Conservation (phyloP, 768 basidiomycete species). For the Auriscalpium microsporum region DNA sequence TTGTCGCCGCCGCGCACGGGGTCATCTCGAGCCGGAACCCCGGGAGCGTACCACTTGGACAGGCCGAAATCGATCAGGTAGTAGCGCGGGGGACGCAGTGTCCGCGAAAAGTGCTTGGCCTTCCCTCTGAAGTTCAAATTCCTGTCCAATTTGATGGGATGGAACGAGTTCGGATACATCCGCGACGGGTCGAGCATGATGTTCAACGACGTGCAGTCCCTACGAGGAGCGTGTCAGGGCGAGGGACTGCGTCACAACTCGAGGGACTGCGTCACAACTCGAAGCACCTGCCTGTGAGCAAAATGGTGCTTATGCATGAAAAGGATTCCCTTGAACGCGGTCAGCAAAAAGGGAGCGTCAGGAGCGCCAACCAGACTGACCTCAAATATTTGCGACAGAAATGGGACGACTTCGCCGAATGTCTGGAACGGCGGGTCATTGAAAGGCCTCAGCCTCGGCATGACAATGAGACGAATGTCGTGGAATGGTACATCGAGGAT, state of each 20-base stretch:
- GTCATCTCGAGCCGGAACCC: constrained; percentile 1
- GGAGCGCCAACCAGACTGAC: constrained; percentile 6
- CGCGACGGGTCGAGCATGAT: not conserved
- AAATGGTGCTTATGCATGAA: not conserved
- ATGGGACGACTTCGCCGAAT: constrained; percentile 26
- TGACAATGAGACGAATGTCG: constrained; percentile 20
- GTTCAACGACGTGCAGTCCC: not conserved
- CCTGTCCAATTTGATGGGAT: not conserved
- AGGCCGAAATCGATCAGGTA: constrained; percentile 21
- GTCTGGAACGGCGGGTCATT: constrained; percentile 24
- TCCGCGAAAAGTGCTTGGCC: constrained; percentile 12
- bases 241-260: too few relatives aligned
- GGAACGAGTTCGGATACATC: not conserved
- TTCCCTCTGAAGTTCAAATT: not conserved
- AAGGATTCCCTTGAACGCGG: not conserved
- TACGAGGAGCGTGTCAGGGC: not conserved
- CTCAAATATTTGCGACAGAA: constrained; percentile 26
- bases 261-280: too few relatives aligned
- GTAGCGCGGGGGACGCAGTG: constrained; percentile 15
- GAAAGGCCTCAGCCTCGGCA: constrained; percentile 23
- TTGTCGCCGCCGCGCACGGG: constrained; percentile 14
- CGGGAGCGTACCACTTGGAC: not conserved
- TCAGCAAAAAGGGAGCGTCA: too few relatives aligned
- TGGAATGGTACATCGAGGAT: constrained; percentile 9
- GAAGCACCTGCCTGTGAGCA: not conserved